phyloP scores from a whole-genome alignment of 2,329 filamentous ascomycete species.

The Westerdykella sp. region DNA sequence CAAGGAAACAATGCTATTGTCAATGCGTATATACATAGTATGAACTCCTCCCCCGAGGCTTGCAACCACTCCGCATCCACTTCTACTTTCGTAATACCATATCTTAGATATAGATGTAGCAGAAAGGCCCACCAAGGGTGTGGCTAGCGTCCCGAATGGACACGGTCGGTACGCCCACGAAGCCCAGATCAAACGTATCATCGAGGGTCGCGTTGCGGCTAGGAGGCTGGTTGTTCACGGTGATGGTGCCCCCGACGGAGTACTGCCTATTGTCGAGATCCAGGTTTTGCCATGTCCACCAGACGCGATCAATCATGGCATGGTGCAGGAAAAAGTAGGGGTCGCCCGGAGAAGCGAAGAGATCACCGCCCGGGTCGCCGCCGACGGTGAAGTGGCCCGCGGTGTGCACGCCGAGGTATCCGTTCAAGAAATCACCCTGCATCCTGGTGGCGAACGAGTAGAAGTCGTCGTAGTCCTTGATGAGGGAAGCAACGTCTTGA shows the following conservation, averaged over 20 bases:
- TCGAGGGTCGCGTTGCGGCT: constrained; percentile 43
- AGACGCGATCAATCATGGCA: constrained; percentile 44
- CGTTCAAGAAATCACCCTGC: constrained; percentile 34
- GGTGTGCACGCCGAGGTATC: constrained; percentile 41
- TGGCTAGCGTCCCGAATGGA: constrained; percentile 38
- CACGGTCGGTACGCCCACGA: constrained; percentile 24
- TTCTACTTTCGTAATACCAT: not conserved
- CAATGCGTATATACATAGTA: not conserved
- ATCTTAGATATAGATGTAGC: constrained; percentile 37
- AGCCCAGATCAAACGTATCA: constrained; percentile 38
- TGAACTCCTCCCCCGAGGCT: not conserved
- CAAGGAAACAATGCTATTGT: not conserved
- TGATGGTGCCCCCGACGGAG: constrained; percentile 41
- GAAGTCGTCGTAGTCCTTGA: constrained; percentile 21
- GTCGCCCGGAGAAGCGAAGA: constrained; percentile 44
- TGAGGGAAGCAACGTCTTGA: constrained; percentile 16
- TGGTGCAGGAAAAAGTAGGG: constrained; percentile 47
- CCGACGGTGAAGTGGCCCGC: constrained; percentile 45
- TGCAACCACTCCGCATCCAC: not conserved
- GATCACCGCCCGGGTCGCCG: constrained; percentile 43
- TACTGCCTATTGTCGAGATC: constrained; percentile 35
- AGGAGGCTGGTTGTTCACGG: constrained; percentile 40
- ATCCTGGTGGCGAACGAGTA: constrained; percentile 34
- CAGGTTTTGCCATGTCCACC: constrained; percentile 48
- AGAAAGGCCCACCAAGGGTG: constrained; percentile 43